phyloP scores from a whole-genome alignment of 1,284 basidiomycete genomes.

The Psilocybe mexicana region DNA sequence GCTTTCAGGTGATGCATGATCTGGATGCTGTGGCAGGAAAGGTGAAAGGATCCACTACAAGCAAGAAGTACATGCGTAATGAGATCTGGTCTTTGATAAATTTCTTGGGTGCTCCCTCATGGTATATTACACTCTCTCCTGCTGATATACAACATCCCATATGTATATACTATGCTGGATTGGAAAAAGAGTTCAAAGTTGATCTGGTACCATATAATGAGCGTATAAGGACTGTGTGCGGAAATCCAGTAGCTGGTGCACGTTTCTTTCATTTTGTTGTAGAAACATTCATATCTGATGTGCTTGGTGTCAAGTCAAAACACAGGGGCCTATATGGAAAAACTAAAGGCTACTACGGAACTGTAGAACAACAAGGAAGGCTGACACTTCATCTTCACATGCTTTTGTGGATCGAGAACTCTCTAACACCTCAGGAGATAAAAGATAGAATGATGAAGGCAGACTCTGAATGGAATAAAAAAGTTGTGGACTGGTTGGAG shows the following conservation, averaged over 20 bases:
- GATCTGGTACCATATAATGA: constrained; percentile 10
- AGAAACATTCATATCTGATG: constrained; percentile 25
- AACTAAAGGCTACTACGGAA: constrained; percentile 32
- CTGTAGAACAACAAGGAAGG: constrained; percentile 29
- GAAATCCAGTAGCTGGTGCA: too few species aligned
- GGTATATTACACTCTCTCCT: too few species aligned
- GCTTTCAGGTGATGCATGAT: too few species aligned
- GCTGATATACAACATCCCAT: too few species aligned
- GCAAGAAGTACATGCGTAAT: too few species aligned
- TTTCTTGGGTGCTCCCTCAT: too few species aligned
- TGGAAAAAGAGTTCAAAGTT: constrained; percentile 12
- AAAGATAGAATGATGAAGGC: constrained; percentile 24
- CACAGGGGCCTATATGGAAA: constrained; percentile 24
- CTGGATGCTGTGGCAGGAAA: too few species aligned
- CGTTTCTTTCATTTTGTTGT: constrained; percentile 26
- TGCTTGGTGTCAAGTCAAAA: constrained; percentile 15
- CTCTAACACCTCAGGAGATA: constrained; percentile 29
- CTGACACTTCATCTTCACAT: constrained; percentile 27
- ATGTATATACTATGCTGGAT: too few species aligned
- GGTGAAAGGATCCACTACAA: too few species aligned
- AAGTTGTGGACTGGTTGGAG: constrained; percentile 20
- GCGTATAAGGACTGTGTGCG: constrained; percentile 11
- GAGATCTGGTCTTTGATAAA: too few species aligned
- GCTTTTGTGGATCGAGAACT: constrained; percentile 29
- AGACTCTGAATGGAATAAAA: constrained; percentile 20